phyloP scores from a whole-genome alignment of 345 rosid species.

The Physaria fendleri region DNA sequence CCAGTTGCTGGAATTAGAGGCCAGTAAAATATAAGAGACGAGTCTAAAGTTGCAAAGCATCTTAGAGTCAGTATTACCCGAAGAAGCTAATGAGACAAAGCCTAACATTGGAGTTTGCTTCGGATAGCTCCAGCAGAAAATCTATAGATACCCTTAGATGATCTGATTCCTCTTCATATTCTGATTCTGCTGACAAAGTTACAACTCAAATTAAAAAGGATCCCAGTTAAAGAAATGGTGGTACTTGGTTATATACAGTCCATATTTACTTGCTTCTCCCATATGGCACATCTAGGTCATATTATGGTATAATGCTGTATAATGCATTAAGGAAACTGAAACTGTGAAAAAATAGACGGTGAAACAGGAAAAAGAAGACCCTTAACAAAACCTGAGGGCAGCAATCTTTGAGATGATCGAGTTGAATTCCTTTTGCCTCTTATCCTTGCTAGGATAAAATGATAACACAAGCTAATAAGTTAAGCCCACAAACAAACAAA shows the following conservation, averaged over 20 bases:
- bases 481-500: not conserved
- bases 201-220: slow-evolving; percentile 10
- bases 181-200: slow-evolving; percentile 40
- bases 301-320: not conserved
- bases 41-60: not conserved
- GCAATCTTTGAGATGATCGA: slow-evolving; percentile 29
- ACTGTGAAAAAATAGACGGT: not conserved
- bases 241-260: not conserved
- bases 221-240: not conserved
- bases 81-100: slow-evolving; percentile 10
- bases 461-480: slow-evolving; percentile 18
- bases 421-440: slow-evolving; percentile 37
- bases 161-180: slow-evolving; percentile 51
- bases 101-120: slow-evolving; percentile 43
- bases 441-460: slow-evolving; percentile 43
- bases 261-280: not conserved
- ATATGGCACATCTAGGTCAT: not conserved
- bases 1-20: slow-evolving; percentile 62
- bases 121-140: slow-evolving; percentile 73
- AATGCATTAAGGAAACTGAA: slow-evolving; percentile 9
- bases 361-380: not conserved
- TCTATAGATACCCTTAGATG: slow-evolving; percentile 67
- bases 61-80: not conserved
- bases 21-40: slow-evolving; percentile 37
- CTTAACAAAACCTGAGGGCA: slow-evolving; percentile 36